Percentiles rank a stretch among this genome's conserved stretches.
Evolutionary conservation across 2,329 filamentous ascomycete genomes (phyloP).

Genomic region (Exophiala viscosa): DNA sequence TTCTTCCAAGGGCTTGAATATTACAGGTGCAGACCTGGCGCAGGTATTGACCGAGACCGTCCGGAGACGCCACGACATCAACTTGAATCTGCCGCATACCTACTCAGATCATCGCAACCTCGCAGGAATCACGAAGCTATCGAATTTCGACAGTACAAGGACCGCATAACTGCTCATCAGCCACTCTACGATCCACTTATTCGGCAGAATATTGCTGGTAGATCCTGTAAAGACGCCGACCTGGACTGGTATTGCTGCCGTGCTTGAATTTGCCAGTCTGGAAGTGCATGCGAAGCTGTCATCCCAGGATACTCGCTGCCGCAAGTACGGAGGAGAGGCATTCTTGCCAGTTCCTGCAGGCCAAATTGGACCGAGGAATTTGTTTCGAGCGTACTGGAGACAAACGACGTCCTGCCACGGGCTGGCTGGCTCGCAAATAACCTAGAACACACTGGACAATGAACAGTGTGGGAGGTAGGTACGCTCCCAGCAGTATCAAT

Average conservation of each 20-base stretch:
- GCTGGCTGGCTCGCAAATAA: slow-evolving; percentile 30
- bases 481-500: slow-evolving; percentile 38
- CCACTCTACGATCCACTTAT: slow-evolving; percentile 29
- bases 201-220: slow-evolving; percentile 15
- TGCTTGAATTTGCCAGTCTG: slow-evolving; percentile 11
- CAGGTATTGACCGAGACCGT: slow-evolving; percentile 30
- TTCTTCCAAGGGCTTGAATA: slow-evolving; percentile 34
- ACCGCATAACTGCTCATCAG: slow-evolving; percentile 28
- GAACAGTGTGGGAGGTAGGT: slow-evolving; percentile 40
- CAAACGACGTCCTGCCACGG: slow-evolving; percentile 13
- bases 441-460: slow-evolving; percentile 41
- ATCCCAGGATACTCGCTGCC: too few relatives aligned
- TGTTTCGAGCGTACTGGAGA: slow-evolving; percentile 19
- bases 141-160: slow-evolving; percentile 1
- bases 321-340: too few relatives aligned
- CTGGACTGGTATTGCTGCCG: slow-evolving; percentile 21
- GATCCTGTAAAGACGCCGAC: slow-evolving; percentile 14
- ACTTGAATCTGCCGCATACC: slow-evolving; percentile 31
- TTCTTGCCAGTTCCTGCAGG: slow-evolving; percentile 16
- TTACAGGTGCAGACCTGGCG: slow-evolving; percentile 32
- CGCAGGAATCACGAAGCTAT: too few relatives aligned
- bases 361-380: slow-evolving; percentile 12
- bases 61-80: slow-evolving; percentile 24
- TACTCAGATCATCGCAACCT: slow-evolving; percentile 26
- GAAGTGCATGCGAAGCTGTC: too few relatives aligned